Conservation (phyloP, 495 filamentous ascomycete species). For the Aspergillus asperescens region DNA sequence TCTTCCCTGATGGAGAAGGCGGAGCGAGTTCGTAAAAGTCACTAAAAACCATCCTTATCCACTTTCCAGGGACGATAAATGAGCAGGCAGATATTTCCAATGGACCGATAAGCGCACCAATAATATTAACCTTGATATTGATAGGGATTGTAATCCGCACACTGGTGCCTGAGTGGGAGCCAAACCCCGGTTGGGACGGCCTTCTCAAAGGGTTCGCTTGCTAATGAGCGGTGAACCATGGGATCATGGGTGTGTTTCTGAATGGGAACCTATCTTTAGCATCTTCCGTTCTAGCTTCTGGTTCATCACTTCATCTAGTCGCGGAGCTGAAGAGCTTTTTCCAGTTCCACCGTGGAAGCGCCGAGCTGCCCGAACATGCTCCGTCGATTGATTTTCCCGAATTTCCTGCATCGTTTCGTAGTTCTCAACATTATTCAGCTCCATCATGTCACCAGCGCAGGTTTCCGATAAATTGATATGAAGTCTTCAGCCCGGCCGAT, state of each 20-base stretch:
- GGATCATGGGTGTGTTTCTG: no score
- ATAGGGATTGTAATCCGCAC: no score
- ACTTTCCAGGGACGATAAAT: no score
- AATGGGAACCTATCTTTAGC: conserved; percentile 6
- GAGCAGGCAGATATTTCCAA: no score
- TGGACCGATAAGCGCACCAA: no score
- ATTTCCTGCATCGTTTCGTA: background rate
- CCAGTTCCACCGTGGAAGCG: background rate
- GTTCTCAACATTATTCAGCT: no score
- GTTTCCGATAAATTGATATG: background rate
- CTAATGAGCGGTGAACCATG: conserved; percentile 22
- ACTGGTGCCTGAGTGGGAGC: no score
- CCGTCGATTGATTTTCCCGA: background rate
- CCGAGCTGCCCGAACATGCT: background rate
- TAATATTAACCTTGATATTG: no score
- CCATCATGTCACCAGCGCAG: background rate
- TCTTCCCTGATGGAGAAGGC: no score
- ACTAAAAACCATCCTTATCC: no score
- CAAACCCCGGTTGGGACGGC: no score
- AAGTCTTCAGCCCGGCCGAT: background rate
- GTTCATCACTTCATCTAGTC: background rate
- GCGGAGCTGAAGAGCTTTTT: background rate
- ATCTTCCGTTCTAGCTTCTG: background rate
- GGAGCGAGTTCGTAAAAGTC: no score
- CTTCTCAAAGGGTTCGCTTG: conserved; percentile 7